Conservation (phyloP, 352 stramenopile genomes). For the Pythium guiyangense region DNA sequence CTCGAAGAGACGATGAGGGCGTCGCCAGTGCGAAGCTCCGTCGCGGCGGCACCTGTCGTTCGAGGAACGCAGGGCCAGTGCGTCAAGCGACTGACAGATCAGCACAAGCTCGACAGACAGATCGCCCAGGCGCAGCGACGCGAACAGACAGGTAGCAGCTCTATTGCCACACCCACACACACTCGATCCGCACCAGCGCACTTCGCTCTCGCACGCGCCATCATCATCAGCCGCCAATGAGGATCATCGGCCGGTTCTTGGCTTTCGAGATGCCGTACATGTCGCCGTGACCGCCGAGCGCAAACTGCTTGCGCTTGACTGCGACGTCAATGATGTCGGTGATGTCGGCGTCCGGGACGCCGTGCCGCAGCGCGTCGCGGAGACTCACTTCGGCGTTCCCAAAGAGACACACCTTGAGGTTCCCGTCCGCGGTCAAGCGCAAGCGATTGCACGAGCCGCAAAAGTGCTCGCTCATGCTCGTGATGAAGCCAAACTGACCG, state of each 20-base stretch:
- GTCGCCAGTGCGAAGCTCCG: too few relatives aligned
- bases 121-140: too few relatives aligned
- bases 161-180: background rate
- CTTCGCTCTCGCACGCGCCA: too few relatives aligned
- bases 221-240: constrained; percentile 97
- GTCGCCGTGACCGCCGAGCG: constrained; percentile 93
- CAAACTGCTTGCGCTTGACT: constrained; percentile 93
- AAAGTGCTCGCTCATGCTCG: constrained; percentile 98
- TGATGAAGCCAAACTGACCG: constrained; percentile 94
- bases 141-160: too few relatives aligned
- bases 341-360: constrained; percentile 81
- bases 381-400: constrained; percentile 92
- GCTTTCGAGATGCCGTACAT: constrained; percentile 89
- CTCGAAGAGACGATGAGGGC: too few relatives aligned
- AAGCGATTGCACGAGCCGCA: constrained; percentile 97
- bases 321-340: constrained; percentile 84
- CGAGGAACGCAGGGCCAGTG: too few relatives aligned
- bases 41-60: too few relatives aligned
- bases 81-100: too few relatives aligned
- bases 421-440: constrained; percentile 94
- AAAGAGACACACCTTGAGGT: constrained; percentile 96
- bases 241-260: constrained; percentile 96
- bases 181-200: too few relatives aligned
- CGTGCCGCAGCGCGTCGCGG: constrained; percentile 85
- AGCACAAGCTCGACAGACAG: too few relatives aligned